Evolutionary conservation across 805 yeast genomes (phyloP).

Genomic region (Starmerella apis): DNA sequence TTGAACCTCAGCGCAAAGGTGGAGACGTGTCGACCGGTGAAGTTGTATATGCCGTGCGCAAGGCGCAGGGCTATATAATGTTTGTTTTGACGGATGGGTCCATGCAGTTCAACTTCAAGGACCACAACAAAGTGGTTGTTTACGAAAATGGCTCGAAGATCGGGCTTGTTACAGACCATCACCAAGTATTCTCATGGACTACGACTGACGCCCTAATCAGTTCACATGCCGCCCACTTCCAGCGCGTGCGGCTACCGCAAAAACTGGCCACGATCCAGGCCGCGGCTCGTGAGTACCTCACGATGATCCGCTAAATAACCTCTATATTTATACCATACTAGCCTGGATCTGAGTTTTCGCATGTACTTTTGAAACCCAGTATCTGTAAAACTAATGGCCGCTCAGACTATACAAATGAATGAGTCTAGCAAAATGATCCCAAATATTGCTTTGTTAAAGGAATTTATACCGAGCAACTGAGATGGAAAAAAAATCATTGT

Average conservation of each 20-base stretch:
- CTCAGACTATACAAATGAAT: too few relatives aligned
- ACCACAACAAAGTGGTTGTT: slow-evolving; percentile 79
- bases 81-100: slow-evolving; percentile 88
- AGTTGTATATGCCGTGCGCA: slow-evolving; percentile 70
- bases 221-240: slow-evolving; percentile 17
- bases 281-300: slow-evolving; percentile 14
- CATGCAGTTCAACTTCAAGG: slow-evolving; percentile 88
- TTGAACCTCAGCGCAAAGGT: slow-evolving; percentile 44
- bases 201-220: slow-evolving; percentile 15
- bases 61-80: slow-evolving; percentile 74
- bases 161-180: slow-evolving; percentile 51
- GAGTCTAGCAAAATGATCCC: too few relatives aligned
- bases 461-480: too few relatives aligned
- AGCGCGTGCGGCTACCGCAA: slow-evolving; percentile 11
- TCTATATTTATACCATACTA: not conserved
- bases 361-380: too few relatives aligned
- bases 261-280: slow-evolving; percentile 15
- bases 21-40: slow-evolving; percentile 31
- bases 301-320: not conserved
- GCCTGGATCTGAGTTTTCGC: too few relatives aligned
- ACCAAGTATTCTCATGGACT: slow-evolving; percentile 21
- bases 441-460: too few relatives aligned
- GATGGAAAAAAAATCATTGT: too few relatives aligned
- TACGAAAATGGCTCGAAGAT: slow-evolving; percentile 65
- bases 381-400: not conserved